A percentile compares a stretch with the other conserved stretches of the same genome.
Evolutionary conservation across 1,284 basidiomycete species (phyloP).

Genomic region (Albatrellus sp.): DNA sequence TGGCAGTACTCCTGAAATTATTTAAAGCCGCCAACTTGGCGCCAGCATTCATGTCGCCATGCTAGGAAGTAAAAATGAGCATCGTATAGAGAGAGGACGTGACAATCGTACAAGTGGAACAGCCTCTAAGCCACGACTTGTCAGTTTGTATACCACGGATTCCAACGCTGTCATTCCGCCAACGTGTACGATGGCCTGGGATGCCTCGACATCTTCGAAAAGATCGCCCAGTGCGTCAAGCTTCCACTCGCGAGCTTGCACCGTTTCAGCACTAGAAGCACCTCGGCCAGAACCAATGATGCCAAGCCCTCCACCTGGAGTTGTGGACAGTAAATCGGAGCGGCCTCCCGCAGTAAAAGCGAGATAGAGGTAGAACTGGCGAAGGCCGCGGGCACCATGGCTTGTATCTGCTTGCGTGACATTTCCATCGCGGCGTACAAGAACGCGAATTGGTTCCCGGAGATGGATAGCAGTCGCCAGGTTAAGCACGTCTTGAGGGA

Average conservation of each 20-base stretch:
- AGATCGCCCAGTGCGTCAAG: constrained; percentile 89
- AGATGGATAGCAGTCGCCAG: constrained; percentile 82
- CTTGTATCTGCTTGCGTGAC: constrained; percentile 58
- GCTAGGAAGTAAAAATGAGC: constrained; percentile 27
- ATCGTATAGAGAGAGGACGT: constrained; percentile 3
- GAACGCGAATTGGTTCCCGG: constrained; percentile 88
- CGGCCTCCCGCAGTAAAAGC: constrained; percentile 81
- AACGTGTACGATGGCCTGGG: constrained; percentile 82
- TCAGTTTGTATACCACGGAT: constrained; percentile 81
- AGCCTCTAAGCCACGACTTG: constrained; percentile 74
- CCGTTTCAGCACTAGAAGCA: constrained; percentile 69
- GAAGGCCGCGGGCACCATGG: constrained; percentile 71
- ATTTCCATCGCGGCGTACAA: constrained; percentile 91
- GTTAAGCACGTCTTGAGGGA: constrained; percentile 89
- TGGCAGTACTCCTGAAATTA: constrained; percentile 56
- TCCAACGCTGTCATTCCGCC: constrained; percentile 79
- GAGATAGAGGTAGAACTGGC: constrained; percentile 88
- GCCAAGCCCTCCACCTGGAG: constrained; percentile 58
- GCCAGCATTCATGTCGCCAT: constrained; percentile 76
- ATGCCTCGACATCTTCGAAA: constrained; percentile 80
- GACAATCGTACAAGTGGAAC: constrained; percentile 57
- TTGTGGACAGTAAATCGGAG: constrained; percentile 41
- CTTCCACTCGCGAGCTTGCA: constrained; percentile 93
- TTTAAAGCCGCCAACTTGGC: constrained; percentile 70
- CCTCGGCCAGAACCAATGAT: constrained; percentile 85